Evolutionary conservation across 208 protist species (phyloP), one percentile per base, ranked within the genome.

Genomic region (Phytomonas francai): DNA sequence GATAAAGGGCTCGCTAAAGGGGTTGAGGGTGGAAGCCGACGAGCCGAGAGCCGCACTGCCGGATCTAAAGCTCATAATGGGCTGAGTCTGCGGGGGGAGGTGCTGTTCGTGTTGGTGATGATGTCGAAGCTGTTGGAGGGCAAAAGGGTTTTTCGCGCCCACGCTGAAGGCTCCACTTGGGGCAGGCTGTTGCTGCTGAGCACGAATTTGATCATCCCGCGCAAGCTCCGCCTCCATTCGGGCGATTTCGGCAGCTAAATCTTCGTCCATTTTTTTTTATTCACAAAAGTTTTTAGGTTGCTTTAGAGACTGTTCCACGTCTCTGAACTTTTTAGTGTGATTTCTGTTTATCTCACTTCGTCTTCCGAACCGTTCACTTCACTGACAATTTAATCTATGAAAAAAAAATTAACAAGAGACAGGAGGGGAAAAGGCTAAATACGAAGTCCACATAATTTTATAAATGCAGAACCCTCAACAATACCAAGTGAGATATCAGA

Each of bases 171-270:
- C 39, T 19, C 30, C 61, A 70, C 66, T 51, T 73, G 76, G 16
- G 72, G 68, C 42, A 72, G 73, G 76, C 39, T 74, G 79, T n/a
- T 83, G 76, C 36, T 80, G 73, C 59, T 83, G 79, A 29, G 82
- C 73, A 28, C 83, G 82, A 49, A 80, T 58, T 67, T 80, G 75
- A n/a, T 79, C 72, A 65, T 91, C 85, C 45, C 82, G 76, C 42
- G 81, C 85, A 49, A 93, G 68, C 74, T 91, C 75, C 16, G 84
- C 88, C 69, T 94, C 83, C 56, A 94, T 85, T 65, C 74, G 80
- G 22, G 84, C 85, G 56, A 94, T 90, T 70, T 94, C 84, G 29
- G 77, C 84, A 3, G 84, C 83, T 28, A 94, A 67, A 71, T 91
- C 84, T 56, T 86, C 83, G 68, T 88, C 84, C 81, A 86, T 88